A percentile compares a stretch with the other conserved stretches of the same genome.
These are phyloP conservation scores for Daldinia sp. DNA, from an alignment of 2,329 filamentous ascomycete species.

Conservation along the genomic window DNA sequence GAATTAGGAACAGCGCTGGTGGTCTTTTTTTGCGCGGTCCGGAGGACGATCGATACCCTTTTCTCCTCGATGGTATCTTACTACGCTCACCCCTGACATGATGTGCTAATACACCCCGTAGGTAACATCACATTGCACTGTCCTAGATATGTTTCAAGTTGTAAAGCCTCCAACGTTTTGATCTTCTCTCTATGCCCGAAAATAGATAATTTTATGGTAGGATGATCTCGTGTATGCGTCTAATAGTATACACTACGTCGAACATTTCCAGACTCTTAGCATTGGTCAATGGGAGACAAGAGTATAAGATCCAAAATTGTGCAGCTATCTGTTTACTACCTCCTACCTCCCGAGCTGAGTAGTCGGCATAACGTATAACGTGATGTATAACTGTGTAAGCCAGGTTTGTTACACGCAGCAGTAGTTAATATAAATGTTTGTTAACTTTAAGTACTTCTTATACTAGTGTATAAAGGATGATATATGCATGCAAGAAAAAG, in stretches of 20 bases:
- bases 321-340: background rate
- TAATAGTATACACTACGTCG: background rate
- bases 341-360: no score
- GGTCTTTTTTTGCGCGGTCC: conserved; percentile 17
- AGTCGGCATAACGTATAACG: background rate
- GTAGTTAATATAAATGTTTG: conserved; percentile 6
- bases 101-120: conserved; percentile 37
- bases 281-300: background rate
- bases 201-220: conserved; percentile 7
- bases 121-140: conserved; percentile 25
- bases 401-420: conserved; percentile 6
- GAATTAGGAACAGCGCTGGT: conserved; percentile 22
- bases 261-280: background rate
- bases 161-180: conserved; percentile 1
- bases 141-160: conserved; percentile 10
- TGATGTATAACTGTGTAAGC: conserved; percentile 2
- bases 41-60: conserved; percentile 41
- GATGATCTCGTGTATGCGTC: conserved; percentile 1
- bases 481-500: background rate
- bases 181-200: conserved; percentile 12
- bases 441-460: background rate
- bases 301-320: background rate
- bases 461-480: background rate
- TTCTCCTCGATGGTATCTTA: conserved; percentile 19
- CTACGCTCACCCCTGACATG: conserved; percentile 24